Conservation (phyloP, 148 eudicot genomes). For the Silene conica region DNA sequence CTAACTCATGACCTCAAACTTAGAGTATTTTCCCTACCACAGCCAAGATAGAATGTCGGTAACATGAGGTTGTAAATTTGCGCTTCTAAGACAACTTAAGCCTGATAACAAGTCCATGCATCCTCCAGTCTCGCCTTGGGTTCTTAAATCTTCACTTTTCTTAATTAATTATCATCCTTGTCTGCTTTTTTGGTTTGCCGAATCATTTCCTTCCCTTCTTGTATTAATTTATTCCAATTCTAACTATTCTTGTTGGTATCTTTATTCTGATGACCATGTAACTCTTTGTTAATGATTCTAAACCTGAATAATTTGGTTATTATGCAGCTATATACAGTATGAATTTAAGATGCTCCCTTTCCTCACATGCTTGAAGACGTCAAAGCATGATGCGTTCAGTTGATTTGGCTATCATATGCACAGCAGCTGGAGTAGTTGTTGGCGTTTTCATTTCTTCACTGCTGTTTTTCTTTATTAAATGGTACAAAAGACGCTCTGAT, state of each 20-base stretch:
- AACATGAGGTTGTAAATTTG: not conserved
- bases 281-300: slow-evolving; percentile 3
- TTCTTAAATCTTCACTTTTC: not conserved
- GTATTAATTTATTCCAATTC: not conserved
- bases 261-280: not conserved
- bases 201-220: not conserved
- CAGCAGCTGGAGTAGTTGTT: slow-evolving; percentile 57
- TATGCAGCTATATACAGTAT: slow-evolving; percentile 22
- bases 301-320: slow-evolving; percentile 5
- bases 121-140: not conserved
- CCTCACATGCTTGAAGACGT: slow-evolving; percentile 30
- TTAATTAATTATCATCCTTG: not conserved
- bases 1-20: not conserved
- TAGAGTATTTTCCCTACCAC: not conserved
- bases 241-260: not conserved
- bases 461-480: slow-evolving; percentile 46
- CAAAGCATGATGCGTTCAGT: slow-evolving; percentile 48
- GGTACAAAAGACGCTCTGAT: slow-evolving; percentile 62
- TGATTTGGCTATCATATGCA: slow-evolving; percentile 58
- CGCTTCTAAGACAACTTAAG: not conserved
- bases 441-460: slow-evolving; percentile 57
- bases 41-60: not conserved
- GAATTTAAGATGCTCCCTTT: slow-evolving; percentile 49
- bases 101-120: not conserved
- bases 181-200: not conserved